These are phyloP conservation scores for Dillenia suffruticosa DNA, from an alignment of 164 flowering plant species.

Conservation along the genomic window DNA sequence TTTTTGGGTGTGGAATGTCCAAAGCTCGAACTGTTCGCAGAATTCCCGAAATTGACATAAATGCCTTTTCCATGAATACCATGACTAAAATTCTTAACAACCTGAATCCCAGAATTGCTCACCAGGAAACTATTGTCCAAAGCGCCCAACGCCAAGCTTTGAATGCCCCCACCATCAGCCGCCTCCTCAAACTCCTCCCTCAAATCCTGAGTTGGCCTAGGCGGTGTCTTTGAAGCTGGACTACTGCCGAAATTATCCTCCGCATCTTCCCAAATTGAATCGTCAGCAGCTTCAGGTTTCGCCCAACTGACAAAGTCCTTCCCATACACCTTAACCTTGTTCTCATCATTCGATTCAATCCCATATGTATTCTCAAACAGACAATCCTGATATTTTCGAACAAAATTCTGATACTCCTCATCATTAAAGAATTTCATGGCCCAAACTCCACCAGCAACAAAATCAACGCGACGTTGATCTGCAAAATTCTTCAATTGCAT, in stretches of 20 bases:
- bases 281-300: conserved; percentile 86
- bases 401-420: conserved; percentile 56
- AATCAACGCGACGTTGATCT: conserved; percentile 70
- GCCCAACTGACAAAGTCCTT: conserved; percentile 93
- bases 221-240: conserved; percentile 34
- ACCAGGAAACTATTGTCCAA: conserved; percentile 95
- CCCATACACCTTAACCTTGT: conserved; percentile 77
- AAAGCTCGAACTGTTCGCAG: conserved; percentile 19
- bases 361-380: conserved; percentile 87
- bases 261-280: conserved; percentile 90
- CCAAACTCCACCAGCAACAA: conserved; percentile 64
- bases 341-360: conserved; percentile 58
- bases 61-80: conserved; percentile 96
- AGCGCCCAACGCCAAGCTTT: conserved; percentile 96
- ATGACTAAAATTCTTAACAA: conserved; percentile 83
- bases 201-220: conserved; percentile 45
- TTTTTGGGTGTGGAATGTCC: conserved; percentile 56
- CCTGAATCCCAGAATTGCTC: conserved; percentile 81
- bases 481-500: conserved; percentile 62
- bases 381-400: conserved; percentile 59
- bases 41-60: conserved; percentile 53
- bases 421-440: conserved; percentile 67
- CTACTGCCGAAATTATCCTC: conserved; percentile 46
- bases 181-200: conserved; percentile 91
- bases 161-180: conserved; percentile 68